Conservation (phyloP, 2,329 filamentous ascomycete genomes). For the Fusarium keratoplasticum region DNA sequence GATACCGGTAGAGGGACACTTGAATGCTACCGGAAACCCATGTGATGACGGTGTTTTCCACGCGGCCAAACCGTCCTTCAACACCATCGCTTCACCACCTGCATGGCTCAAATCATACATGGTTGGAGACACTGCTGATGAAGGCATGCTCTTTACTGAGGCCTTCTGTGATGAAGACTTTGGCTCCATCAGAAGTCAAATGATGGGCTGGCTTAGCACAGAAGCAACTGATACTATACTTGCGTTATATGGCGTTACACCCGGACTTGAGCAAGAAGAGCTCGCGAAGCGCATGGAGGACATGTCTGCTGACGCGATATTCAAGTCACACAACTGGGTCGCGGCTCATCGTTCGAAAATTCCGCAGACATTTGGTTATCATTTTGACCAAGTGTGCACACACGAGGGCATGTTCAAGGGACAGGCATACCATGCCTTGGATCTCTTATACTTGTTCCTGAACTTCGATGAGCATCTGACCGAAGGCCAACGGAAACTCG, state of each 20-base stretch:
- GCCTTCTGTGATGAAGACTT: not conserved
- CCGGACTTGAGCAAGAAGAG: not conserved
- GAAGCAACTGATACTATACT: constrained; percentile 6
- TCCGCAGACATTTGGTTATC: constrained; percentile 21
- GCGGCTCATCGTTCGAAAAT: constrained; percentile 7
- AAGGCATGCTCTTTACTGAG: constrained; percentile 28
- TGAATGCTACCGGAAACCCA: constrained; percentile 24
- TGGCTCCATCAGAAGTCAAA: not conserved
- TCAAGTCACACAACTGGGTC: constrained; percentile 27
- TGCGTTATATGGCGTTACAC: constrained; percentile 11
- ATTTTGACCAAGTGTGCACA: constrained; percentile 27
- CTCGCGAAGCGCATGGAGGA: constrained; percentile 9
- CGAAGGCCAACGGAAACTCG: not conserved
- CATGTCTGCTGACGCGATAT: constrained; percentile 17
- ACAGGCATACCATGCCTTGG: constrained; percentile 24
- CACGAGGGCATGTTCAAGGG: constrained; percentile 22
- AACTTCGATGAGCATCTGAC: constrained; percentile 24
- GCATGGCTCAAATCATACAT: constrained; percentile 25
- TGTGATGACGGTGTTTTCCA: constrained; percentile 27
- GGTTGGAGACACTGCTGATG: constrained; percentile 23
- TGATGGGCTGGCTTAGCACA: not conserved
- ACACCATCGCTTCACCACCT: constrained; percentile 10
- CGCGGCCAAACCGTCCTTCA: not conserved
- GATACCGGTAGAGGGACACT: constrained; percentile 11
- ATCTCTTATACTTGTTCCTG: constrained; percentile 27